Percentiles rank a stretch among this genome's conserved stretches.
Evolutionary conservation across 495 filamentous ascomycete genomes (phyloP).

Genomic region (Daldinia loculata): DNA sequence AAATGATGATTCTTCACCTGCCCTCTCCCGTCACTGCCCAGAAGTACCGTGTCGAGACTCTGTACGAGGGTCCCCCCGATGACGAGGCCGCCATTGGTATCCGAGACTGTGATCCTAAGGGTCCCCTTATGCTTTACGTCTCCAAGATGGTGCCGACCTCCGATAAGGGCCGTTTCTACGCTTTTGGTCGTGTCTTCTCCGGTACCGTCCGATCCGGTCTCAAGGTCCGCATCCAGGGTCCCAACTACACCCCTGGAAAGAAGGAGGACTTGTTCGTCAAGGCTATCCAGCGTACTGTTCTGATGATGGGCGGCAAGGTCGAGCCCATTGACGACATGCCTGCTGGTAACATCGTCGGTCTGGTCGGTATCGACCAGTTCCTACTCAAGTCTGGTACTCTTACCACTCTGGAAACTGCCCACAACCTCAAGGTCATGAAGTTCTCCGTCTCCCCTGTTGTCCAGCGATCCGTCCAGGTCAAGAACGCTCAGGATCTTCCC

Average conservation of each 20-base stretch:
- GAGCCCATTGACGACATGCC: slow-evolving; percentile 99
- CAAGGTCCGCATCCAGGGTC: slow-evolving; percentile 99
- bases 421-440: slow-evolving; percentile 99
- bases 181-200: slow-evolving; percentile 99
- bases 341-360: slow-evolving; percentile 98
- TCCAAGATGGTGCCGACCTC: slow-evolving; percentile 99
- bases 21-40: slow-evolving; percentile 96
- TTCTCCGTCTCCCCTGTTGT: slow-evolving; percentile 99
- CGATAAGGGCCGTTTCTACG: slow-evolving; percentile 99
- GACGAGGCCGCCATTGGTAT: slow-evolving; percentile 93
- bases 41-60: slow-evolving; percentile 97
- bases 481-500: slow-evolving; percentile 99
- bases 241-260: slow-evolving; percentile 97
- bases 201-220: slow-evolving; percentile 97
- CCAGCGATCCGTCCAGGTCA: slow-evolving; percentile 97
- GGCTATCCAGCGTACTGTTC: slow-evolving; percentile 98
- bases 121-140: slow-evolving; percentile 99
- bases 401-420: slow-evolving; percentile 94
- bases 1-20: slow-evolving; percentile 99
- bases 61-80: slow-evolving; percentile 96
- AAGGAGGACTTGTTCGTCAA: slow-evolving; percentile 99
- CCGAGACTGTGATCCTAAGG: slow-evolving; percentile 97
- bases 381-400: slow-evolving; percentile 99
- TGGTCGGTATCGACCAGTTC: slow-evolving; percentile 99
- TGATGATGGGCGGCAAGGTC: slow-evolving; percentile 99